Conservation (phyloP, 305 asterid species). For the Galium porrigens region DNA sequence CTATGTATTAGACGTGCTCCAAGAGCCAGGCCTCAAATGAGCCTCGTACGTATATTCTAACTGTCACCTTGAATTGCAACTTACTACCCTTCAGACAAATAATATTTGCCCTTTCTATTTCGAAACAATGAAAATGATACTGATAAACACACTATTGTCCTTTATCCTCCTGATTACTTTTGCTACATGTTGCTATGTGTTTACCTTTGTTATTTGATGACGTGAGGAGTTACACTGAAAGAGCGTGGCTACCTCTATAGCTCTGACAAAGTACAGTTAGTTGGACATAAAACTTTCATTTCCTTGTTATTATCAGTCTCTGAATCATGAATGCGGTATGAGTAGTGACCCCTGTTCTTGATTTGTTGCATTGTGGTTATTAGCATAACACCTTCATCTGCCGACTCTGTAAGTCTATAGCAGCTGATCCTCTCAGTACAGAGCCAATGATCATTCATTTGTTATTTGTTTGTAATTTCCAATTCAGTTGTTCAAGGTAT, state of each 20-base stretch:
- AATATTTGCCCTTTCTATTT: background rate
- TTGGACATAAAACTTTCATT: background rate
- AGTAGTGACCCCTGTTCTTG: background rate
- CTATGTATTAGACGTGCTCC: constrained; percentile 81
- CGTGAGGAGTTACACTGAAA: background rate
- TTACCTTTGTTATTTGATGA: background rate
- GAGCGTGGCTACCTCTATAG: background rate
- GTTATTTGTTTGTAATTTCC: background rate
- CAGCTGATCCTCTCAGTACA: background rate
- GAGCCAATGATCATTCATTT: background rate
- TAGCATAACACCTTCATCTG: background rate
- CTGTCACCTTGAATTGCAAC: background rate
- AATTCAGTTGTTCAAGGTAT: background rate
- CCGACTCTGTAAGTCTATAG: no score
- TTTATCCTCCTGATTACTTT: background rate
- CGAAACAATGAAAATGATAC: background rate
- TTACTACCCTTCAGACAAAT: background rate
- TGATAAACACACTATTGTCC: background rate
- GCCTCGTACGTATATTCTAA: constrained; percentile 40
- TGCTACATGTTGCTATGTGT: background rate
- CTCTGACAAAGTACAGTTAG: background rate
- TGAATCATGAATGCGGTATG: background rate
- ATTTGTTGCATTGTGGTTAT: background rate
- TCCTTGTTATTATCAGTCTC: background rate
- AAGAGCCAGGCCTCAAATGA: constrained; percentile 82